Percentiles rank a stretch among this genome's conserved stretches.
These are phyloP conservation scores for Astrothelium subdiscretum DNA, from an alignment of 495 filamentous ascomycete genomes.

Conservation along the genomic window DNA sequence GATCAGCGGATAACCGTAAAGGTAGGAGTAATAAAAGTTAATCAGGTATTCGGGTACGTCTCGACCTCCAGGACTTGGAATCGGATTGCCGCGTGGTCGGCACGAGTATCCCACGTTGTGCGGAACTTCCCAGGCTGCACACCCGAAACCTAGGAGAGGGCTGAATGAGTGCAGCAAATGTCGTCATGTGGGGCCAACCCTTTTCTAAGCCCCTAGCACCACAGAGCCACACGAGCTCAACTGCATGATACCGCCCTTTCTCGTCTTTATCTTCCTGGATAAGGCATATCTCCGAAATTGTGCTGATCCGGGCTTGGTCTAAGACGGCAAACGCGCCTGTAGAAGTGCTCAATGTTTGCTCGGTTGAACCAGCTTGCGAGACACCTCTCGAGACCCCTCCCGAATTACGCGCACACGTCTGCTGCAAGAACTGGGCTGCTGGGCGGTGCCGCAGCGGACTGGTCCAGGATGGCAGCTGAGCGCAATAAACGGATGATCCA, in stretches of 20 bases:
- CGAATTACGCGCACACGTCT: conserved; percentile 42
- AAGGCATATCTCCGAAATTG: background rate
- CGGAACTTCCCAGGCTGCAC: too few relatives aligned
- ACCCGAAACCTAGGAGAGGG: too few relatives aligned
- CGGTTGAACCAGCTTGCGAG: conserved; percentile 61
- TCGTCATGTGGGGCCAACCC: background rate
- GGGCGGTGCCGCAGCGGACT: conserved; percentile 8
- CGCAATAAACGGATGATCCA: conserved; percentile 54
- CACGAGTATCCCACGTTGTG: too few relatives aligned
- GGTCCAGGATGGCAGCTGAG: conserved; percentile 34
- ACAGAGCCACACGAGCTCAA: too few relatives aligned
- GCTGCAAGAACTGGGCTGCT: conserved; percentile 20
- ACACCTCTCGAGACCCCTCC: conserved; percentile 55
- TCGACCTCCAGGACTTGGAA: too few relatives aligned
- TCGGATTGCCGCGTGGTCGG: too few relatives aligned
- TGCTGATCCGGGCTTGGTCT: background rate
- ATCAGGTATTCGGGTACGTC: too few relatives aligned
- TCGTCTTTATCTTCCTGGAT: background rate
- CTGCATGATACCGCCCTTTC: background rate
- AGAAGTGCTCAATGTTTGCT: conserved; percentile 48
- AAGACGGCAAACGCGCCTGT: background rate
- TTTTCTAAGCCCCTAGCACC: too few relatives aligned
- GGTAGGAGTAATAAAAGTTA: too few relatives aligned
- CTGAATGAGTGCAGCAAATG: background rate
- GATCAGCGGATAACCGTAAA: too few relatives aligned